These are phyloP conservation scores for Alternaria sp. DNA, from an alignment of 2,329 filamentous ascomycete species.

Conservation along the genomic window DNA sequence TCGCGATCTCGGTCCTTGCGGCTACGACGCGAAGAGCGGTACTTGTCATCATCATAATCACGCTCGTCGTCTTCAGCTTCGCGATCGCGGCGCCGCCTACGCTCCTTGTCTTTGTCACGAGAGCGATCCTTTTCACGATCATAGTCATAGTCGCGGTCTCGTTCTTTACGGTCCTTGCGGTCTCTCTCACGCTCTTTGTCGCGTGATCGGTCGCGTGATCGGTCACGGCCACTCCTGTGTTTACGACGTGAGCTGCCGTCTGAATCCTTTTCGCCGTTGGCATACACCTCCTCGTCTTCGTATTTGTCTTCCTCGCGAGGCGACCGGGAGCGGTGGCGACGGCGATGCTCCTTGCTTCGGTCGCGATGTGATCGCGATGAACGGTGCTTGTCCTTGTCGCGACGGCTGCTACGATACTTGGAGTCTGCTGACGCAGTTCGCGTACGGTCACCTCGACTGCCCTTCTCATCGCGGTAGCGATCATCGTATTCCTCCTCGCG, in stretches of 20 bases:
- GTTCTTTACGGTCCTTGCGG: constrained; percentile 58
- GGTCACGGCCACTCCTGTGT: constrained; percentile 43
- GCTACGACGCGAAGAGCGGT: constrained; percentile 54
- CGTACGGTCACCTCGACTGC: constrained; percentile 63
- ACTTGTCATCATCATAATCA: constrained; percentile 51
- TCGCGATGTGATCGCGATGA: constrained; percentile 59
- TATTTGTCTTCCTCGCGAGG: constrained; percentile 40
- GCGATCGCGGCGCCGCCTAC: constrained; percentile 62
- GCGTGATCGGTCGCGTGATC: constrained; percentile 39
- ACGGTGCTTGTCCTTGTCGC: constrained; percentile 54
- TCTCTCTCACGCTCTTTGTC: constrained; percentile 48
- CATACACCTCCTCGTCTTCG: constrained; percentile 43
- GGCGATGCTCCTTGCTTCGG: constrained; percentile 56
- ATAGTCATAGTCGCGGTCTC: constrained; percentile 57
- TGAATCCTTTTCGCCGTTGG: constrained; percentile 37
- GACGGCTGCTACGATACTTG: constrained; percentile 68
- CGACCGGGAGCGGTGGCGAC: constrained; percentile 56
- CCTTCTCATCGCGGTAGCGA: constrained; percentile 58
- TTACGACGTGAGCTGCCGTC: constrained; percentile 48
- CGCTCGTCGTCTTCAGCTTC: constrained; percentile 47
- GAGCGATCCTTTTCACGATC: constrained; percentile 46
- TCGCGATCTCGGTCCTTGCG: constrained; percentile 55
- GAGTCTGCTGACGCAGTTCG: constrained; percentile 71
- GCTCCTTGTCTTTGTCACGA: constrained; percentile 51
- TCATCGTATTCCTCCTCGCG: constrained; percentile 51